Evolutionary conservation across 345 rosid genomes (phyloP).

Genomic region (Tarenaya hassleriana): DNA sequence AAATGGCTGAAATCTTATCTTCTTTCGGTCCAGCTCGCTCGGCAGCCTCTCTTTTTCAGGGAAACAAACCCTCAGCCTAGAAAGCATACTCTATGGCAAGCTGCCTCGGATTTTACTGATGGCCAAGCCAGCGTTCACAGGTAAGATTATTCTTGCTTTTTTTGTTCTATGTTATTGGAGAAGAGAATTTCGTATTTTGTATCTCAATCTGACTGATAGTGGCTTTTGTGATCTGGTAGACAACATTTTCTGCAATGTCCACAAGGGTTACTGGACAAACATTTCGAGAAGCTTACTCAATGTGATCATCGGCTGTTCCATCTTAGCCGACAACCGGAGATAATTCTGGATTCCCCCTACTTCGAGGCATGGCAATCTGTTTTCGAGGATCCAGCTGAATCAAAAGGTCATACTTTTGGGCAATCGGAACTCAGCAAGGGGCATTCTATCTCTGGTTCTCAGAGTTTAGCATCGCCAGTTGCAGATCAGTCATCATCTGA

Average conservation of each 20-base stretch:
- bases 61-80: conserved; percentile 98
- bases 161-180: conserved; percentile 5
- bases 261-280: conserved; percentile 78
- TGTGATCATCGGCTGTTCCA: conserved; percentile 83
- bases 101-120: conserved; percentile 94
- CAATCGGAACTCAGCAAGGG: conserved; percentile 36
- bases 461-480: conserved; percentile 56
- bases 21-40: conserved; percentile 54
- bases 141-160: conserved; percentile 31
- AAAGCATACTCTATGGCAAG: conserved; percentile 98
- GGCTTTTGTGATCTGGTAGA: conserved; percentile 34
- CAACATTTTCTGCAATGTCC: conserved; percentile 93
- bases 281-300: conserved; percentile 92
- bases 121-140: conserved; percentile 88
- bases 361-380: conserved; percentile 57
- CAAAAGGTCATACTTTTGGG: conserved; percentile 43
- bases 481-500: conserved; percentile 73
- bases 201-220: conserved; percentile 15
- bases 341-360: conserved; percentile 66
- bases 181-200: background rate
- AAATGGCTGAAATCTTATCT: too few species aligned
- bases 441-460: conserved; percentile 44
- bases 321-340: conserved; percentile 76
- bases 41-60: conserved; percentile 93
- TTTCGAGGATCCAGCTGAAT: conserved; percentile 67